Base-by-base conservation (phyloP, 2,329 filamentous ascomycete genomes). In the Pseudogymnoascus sp. region DNA sequence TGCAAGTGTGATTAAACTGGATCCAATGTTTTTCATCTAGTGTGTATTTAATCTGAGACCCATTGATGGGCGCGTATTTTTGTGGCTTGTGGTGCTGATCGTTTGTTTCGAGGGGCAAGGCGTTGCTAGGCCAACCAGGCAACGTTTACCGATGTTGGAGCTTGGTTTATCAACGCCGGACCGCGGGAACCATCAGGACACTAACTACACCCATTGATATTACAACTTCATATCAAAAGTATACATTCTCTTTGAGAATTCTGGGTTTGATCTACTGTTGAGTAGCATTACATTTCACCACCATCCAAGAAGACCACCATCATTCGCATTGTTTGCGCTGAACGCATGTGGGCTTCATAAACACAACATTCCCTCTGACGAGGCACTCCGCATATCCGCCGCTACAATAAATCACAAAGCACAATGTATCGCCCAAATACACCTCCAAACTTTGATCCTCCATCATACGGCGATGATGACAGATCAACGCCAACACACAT, bases 391-490 rank as follows among this genome's bases (percentile, higher is more conserved):
- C 47, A 54, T 54, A 29, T n/a, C 14, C 47, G n/a, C 26, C n/a
- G n/a, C 26, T 12, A 31, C 26, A 54, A 54, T 12, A 31, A 54
- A 54, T 8, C 47, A 54, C 26, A 54, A 61, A 60, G 37, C 67
- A 69, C 61, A 60, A 73, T 73, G 72, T 66, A 71, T 69, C 76
- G 77, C 51, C 78, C 79, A 70, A 79, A 76, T 69, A 79, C 78
- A 68, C 80, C 81, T 51, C 77, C 78, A 36, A 87, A 87, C 64
- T 69, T 68, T 70, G 77, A 77, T 67, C 77, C 84, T 62, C 81
- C 81, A 18, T 74, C 75, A 62, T 86, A 87, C 71, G 80, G 84
- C 62, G 81, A 84, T 26, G 74, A 79, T 68, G 76, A 81, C 68
- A 76, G 78, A 31, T 65, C 65, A 67, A 80, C 77, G 29, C 78